Evolutionary conservation across 106 monocot genomes (phyloP), one percentile per base, ranked within the genome.

Genomic region (Posidonia australis): DNA sequence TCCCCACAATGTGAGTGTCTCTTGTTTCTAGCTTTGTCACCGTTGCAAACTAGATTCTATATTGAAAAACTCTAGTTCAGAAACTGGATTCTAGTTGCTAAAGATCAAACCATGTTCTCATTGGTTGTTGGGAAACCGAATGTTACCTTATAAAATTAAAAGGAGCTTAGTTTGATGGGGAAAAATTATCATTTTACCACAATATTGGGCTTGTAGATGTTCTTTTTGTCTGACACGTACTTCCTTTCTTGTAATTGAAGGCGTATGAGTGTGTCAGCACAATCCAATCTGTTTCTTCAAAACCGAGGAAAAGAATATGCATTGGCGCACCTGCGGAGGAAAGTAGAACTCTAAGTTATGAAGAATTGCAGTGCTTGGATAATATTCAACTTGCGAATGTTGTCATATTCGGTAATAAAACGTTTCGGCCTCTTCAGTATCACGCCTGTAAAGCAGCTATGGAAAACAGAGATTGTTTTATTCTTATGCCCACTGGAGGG

Each of bases 401-500:
- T 54, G 96, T 87, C 27, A 77, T 96, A 69, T 96, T 96, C 71
- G 90, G 90, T 44, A 84, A 96, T 63, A 90, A 45, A 69, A 56
- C 77, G 27, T 90, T 96, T 70, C 80, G 90, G 51, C 69, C 76
- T 58, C 69, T 82, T 64, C 96, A 90, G 54, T 78, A 82, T 76
- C 68, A 90, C 71, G 90, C 84, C 45, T 96, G 96, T 63, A 75
- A 82, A 64, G 80, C 87, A 59, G 84, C 96, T 31, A 62, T 77
- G 49, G 80, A 87, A 29, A 84, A 83, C 25, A 84, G 51, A 70
- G 96, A 96, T 72, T 90, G 90, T 62, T 90, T 96, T 81, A 65
- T 96, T 70, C 87, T 96, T 74, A 84, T 96, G 87, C 96, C 96
- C 46, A 96, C 96, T 65, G 96, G 96, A 72, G 96, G 90, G 2